Percentiles rank a stretch among this genome's conserved stretches.
Evolutionary conservation across 2,329 filamentous ascomycete species (phyloP).

Genomic region (Talaromyces sp.): DNA sequence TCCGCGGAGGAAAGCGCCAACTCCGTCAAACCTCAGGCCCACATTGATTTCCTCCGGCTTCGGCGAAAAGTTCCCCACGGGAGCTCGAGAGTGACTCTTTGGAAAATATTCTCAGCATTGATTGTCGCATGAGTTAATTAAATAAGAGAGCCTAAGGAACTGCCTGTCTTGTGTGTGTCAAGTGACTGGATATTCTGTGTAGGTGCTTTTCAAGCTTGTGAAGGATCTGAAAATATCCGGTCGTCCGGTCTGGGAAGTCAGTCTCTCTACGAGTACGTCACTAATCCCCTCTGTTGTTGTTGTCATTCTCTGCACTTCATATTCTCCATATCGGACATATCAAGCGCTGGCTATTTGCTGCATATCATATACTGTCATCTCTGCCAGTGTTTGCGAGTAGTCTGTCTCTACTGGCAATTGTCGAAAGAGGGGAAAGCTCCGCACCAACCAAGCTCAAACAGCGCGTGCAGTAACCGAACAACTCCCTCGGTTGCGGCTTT

Average conservation of each 20-base stretch:
- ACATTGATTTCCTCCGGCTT: not conserved
- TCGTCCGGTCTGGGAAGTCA: not conserved
- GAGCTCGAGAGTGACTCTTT: slow-evolving; percentile 2
- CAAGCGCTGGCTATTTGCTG: not conserved
- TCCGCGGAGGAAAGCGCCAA: slow-evolving; percentile 5
- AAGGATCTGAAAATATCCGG: not conserved
- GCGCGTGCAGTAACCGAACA: slow-evolving; percentile 1
- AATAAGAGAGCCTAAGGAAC: not conserved
- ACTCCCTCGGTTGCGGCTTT: slow-evolving; percentile 7
- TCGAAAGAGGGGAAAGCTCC: not conserved
- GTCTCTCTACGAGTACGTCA: not conserved
- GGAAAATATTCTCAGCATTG: not conserved
- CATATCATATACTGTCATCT: not conserved
- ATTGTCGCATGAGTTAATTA: not conserved
- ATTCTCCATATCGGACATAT: not conserved
- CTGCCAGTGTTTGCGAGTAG: not conserved
- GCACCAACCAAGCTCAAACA: slow-evolving; percentile 1
- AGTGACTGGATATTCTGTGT: not conserved
- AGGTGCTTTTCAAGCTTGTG: not conserved
- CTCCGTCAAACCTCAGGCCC: slow-evolving; percentile 2
- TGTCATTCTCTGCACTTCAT: not conserved
- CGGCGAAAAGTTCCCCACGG: slow-evolving; percentile 6
- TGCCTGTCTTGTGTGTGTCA: not conserved
- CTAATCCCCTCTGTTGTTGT: not conserved
- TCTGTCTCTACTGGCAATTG: not conserved